These are phyloP conservation scores for Hyphodiscus hymeniophilus DNA, from an alignment of 495 filamentous ascomycete genomes.

Conservation along the genomic window DNA sequence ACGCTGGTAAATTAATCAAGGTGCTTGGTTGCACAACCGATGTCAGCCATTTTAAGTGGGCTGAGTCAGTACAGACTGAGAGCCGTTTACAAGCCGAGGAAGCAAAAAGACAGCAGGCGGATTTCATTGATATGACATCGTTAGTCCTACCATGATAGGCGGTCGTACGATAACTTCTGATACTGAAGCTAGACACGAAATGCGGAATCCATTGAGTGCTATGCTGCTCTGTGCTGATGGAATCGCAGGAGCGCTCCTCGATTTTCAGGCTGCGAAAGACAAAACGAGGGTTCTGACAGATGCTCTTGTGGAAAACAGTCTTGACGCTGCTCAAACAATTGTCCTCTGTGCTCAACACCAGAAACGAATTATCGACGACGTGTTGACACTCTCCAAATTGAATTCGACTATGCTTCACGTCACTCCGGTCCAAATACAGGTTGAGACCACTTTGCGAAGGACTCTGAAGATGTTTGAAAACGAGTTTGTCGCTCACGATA, in stretches of 20 bases:
- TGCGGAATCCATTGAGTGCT: conserved; percentile 63
- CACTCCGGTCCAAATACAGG: conserved; percentile 54
- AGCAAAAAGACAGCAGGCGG: conserved; percentile 65
- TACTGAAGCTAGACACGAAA: conserved; percentile 53
- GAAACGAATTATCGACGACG: conserved; percentile 72
- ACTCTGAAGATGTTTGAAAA: conserved; percentile 73
- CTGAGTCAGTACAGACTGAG: conserved; percentile 54
- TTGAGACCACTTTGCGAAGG: conserved; percentile 64
- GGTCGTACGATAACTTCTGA: conserved; percentile 56
- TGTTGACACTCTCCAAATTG: conserved; percentile 70
- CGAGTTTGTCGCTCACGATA: conserved; percentile 60
- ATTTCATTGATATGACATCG: conserved; percentile 66
- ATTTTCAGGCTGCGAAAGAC: conserved; percentile 19
- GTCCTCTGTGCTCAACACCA: conserved; percentile 68
- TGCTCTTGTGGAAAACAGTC: conserved; percentile 21
- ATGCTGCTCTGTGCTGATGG: conserved; percentile 65
- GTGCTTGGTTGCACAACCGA: conserved; percentile 25
- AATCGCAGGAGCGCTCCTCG: conserved; percentile 39
- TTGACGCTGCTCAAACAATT: conserved; percentile 71
- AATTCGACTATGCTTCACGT: conserved; percentile 64
- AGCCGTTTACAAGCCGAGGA: conserved; percentile 55
- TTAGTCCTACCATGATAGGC: conserved; percentile 54
- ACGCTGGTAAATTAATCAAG: conserved; percentile 16
- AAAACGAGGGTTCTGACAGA: conserved; percentile 8
- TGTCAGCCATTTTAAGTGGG: conserved; percentile 50